Evolutionary conservation across 129 eudicot genomes (phyloP), one percentile per base, ranked within the genome.

Genomic region (Sambucus nigra): DNA sequence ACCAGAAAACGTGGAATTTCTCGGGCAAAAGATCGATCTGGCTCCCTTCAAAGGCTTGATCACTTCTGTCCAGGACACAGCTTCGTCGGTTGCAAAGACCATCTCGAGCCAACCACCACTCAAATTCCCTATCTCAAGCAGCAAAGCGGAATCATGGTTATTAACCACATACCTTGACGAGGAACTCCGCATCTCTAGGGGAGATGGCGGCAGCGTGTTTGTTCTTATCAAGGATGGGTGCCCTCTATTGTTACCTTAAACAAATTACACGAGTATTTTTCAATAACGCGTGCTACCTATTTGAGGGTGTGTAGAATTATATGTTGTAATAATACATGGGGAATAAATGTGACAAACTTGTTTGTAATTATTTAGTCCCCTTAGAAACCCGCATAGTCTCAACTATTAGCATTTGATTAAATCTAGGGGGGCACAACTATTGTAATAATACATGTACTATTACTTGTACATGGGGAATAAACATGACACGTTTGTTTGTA

Each of bases 121-220:
- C 25, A 88, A 81, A 47, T 81, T 88, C 61, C 60, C 84, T 56
- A 48, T 88, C 59, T 66, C 93, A 26, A 65, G 58, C 65, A 63
- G 65, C 1, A 80, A 68, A 29, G 82, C 92, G 7, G 85, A 84
- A 51, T 88, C 97, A 2, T 88, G 97, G 97, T 70, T 88, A 19
- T 72, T 88, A 18, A 88, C 97, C 12, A 88, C 97, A 39, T 88
- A 88, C 67, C 93, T 88, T 3, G 97, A 88, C 46, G 69, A 81
- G 32, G 95, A 88, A 59, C 82, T 88, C 67, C 69, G 97, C 25
- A 84, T 88, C 71, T 88, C 97, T 0, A 84, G 95, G 66, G 95
- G 92, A 52, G 97, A 88, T 50, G 88, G 85, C 4, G 97, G 97
- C 58, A 84, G 93, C 18, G 68, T 88, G 17, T 88, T 88, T 57